phyloP scores from a whole-genome alignment of 78 protist genomes.

The slime mould (Dictyostelium discoideum) region DNA sequence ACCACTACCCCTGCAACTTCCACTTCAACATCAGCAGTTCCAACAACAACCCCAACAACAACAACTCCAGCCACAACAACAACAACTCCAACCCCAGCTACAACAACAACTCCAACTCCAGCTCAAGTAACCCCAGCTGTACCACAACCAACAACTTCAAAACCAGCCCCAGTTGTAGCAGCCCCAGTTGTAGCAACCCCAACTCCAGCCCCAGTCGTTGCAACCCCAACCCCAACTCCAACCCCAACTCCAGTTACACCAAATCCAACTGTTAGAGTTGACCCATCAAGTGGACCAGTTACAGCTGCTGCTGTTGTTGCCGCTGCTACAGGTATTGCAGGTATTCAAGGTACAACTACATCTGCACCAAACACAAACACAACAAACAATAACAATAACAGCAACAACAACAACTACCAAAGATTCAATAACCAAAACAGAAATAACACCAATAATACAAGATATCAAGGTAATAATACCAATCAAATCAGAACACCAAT shows the following conservation, averaged over 20 bases:
- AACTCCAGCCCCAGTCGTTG: not conserved
- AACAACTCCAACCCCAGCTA: not conserved
- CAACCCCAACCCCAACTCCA: not conserved
- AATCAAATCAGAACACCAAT: not conserved
- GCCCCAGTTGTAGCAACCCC: not conserved
- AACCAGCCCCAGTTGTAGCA: not conserved
- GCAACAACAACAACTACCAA: not conserved
- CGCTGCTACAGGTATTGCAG: constrained; percentile 21
- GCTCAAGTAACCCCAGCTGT: not conserved
- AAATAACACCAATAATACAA: constrained; percentile 44
- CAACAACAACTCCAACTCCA: not conserved
- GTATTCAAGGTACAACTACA: constrained; percentile 38
- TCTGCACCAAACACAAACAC: not conserved
- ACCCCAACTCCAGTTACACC: not conserved
- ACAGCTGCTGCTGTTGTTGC: constrained; percentile 37
- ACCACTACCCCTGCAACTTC: not conserved
- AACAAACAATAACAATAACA: not conserved
- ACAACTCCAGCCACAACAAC: not conserved
- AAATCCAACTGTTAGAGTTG: not conserved
- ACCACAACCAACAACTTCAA: not conserved
- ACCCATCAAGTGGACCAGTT: not conserved
- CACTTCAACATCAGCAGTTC: too few relatives aligned
- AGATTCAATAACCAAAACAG: not conserved
- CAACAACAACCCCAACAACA: not conserved
- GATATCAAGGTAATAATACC: constrained; percentile 14